Base-by-base conservation (phyloP, 2,329 filamentous ascomycete species). In the Penicillium corylophilum region DNA sequence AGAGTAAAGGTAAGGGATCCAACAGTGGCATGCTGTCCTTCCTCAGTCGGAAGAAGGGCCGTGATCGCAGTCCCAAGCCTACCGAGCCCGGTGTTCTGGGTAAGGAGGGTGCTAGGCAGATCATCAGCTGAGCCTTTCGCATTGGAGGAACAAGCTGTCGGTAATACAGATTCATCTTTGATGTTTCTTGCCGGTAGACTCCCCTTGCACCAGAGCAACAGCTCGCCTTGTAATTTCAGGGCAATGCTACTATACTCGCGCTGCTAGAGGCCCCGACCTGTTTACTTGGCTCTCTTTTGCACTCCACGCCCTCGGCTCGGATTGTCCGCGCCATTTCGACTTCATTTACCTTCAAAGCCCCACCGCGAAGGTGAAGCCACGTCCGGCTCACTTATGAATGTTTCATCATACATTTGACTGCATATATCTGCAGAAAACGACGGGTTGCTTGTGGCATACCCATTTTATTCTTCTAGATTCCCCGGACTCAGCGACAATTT, bases 1-100 rank as follows among this genome's bases (percentile, higher is more conserved):
- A 59, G 12, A 59, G 59, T 44, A 74, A 73, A 64, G 53, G 77
- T 74, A 60, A 87, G 80, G 69, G 61, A 31, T 59, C 65, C n/a
- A 74, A 71, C 46, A 85, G 86, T 16, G 90, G 92, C 46, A 93
- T 96, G 81, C 87, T 97, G 59, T 89, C 90, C 1, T 95, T 99
- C 71, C 78, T 97, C 54, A 89, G 83, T 59, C 82, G 92, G 65
- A 96, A 95, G 76, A 96, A 90, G 77, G 90, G 92, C 24, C 81
- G 92, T 57, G 90, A 91, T 49, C 86, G 91, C 71, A 96, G 91
- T 69, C 94, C 94, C 1, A 96, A 96, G 75, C 92, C 92, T 23
- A 93, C 90, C 71, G 92, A 97, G 74, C 83, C 90, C 49, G 94
- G 94, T 52, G 92, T 99, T 7, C 69, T 99, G 52, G 94, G 94